Evolutionary conservation across 1,139 yeast genomes (phyloP).

Genomic region (Yamadazyma atmosphaerica): DNA sequence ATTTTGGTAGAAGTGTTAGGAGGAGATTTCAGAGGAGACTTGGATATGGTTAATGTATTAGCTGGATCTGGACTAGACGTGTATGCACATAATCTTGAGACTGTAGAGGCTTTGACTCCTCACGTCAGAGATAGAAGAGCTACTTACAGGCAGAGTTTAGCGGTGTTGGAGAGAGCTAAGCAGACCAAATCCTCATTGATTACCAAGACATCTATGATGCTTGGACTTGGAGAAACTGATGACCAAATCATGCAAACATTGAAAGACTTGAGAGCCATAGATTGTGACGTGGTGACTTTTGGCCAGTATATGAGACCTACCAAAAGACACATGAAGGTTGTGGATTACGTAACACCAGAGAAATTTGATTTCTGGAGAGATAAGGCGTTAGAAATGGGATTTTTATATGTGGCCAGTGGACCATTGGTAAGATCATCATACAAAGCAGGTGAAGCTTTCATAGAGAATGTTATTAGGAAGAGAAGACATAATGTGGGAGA

Average conservation of each 20-base stretch:
- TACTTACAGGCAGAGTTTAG: slow-evolving; percentile 83
- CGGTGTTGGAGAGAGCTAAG: slow-evolving; percentile 81
- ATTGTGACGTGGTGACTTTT: slow-evolving; percentile 94
- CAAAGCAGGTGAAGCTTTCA: slow-evolving; percentile 97
- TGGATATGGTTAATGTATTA: slow-evolving; percentile 74
- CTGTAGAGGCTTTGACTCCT: slow-evolving; percentile 94
- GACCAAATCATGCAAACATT: slow-evolving; percentile 80
- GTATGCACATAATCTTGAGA: slow-evolving; percentile 95
- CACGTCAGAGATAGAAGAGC: slow-evolving; percentile 96
- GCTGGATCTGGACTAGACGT: slow-evolving; percentile 92
- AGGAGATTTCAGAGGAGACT: slow-evolving; percentile 93
- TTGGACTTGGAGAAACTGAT: slow-evolving; percentile 95
- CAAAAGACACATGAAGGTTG: slow-evolving; percentile 97
- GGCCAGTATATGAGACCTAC: slow-evolving; percentile 99
- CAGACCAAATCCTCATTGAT: slow-evolving; percentile 69
- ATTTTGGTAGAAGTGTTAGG: slow-evolving; percentile 90
- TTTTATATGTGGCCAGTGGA: slow-evolving; percentile 94
- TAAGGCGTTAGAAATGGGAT: slow-evolving; percentile 85
- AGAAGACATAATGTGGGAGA: slow-evolving; percentile 58
- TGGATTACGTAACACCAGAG: slow-evolving; percentile 92
- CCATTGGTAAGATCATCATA: slow-evolving; percentile 95
- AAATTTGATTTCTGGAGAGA: slow-evolving; percentile 93
- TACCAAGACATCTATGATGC: slow-evolving; percentile 94
- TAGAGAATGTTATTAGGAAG: slow-evolving; percentile 87
- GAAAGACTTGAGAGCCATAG: slow-evolving; percentile 67